Base-by-base conservation (phyloP, 768 basidiomycete genomes). In the Lyophyllum decastes region DNA sequence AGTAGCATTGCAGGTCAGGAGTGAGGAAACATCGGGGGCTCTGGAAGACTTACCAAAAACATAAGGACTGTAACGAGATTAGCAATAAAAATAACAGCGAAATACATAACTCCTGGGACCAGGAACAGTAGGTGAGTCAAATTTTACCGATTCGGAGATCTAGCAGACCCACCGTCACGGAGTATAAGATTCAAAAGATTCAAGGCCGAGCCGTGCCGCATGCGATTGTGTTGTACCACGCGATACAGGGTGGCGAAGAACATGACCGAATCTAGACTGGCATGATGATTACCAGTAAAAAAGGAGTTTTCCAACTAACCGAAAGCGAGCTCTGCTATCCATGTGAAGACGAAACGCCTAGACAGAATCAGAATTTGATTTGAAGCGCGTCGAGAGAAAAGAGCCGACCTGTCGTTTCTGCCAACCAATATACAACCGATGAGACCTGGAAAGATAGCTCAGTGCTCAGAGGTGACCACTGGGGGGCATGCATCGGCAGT, bases 361-460 rank as follows among this genome's bases (percentile, higher is more conserved):
- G 3, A 11, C 4, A 38, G 24, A 30, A 17, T 40, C n/a, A n/a
- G 19, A 9, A 14, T 12, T 35, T 26, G 22, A 25, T 47, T 54
- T 24, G 21, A 27, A 30, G 10, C 35, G 9, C 24, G 17, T 6
- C 4, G 57, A 45, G 2, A 16, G 27, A 27, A 35, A 47, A 49
- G 12, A 9, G 67, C 72, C 49, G 12, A 73, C 74, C 50, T 19
- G 27, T 65, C 63, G 25, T 65, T 35, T 34, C 55, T 68, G 30
- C 73, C 75, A n/a, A 70, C 66, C 19, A 76, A 65, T 49, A 76
- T 76, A 51, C 75, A 76, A 2, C 73, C 74, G 16, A 72, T 62
- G 22, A 75, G 58, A 10, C 68, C 74, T 76, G 49, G 1, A 60
- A 34, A 34, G 22, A 30, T 11, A 7, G 16, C 11, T 21, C 19